Conservation (phyloP, 345 rosid genomes). For the Turnera subulata region DNA sequence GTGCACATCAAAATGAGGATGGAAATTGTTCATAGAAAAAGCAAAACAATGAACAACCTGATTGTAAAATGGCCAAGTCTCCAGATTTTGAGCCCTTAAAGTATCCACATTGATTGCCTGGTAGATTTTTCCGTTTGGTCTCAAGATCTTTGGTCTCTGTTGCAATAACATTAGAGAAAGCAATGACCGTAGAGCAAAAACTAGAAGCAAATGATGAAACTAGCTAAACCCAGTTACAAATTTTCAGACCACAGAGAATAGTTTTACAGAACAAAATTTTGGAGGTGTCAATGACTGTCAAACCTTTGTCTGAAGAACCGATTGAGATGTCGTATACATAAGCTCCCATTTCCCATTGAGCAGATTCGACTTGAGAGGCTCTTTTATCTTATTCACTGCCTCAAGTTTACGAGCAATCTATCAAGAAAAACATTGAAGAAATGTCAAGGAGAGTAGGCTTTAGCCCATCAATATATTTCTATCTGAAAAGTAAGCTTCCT, state of each 20-base stretch:
- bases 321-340: conserved; percentile 35
- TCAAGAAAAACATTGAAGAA: not conserved
- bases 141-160: conserved; percentile 43
- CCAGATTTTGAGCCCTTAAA: conserved; percentile 42
- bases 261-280: not conserved
- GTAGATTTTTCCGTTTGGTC: conserved; percentile 47
- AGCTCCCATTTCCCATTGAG: conserved; percentile 43
- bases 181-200: not conserved
- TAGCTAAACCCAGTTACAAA: too few species aligned
- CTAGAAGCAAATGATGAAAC: not conserved
- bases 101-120: conserved; percentile 46
- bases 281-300: not conserved
- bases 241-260: too few species aligned
- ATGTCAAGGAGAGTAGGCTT: not conserved
- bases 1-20: too few species aligned
- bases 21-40: too few species aligned
- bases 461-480: too few species aligned
- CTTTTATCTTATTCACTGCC: conserved; percentile 17
- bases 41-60: conserved; percentile 28
- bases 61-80: conserved; percentile 48
- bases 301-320: conserved; percentile 33
- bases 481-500: too few species aligned
- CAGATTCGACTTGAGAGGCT: conserved; percentile 22
- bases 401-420: conserved; percentile 27
- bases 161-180: not conserved